Base-by-base conservation (phyloP, 495 filamentous ascomycete genomes). In the Cairneyella variabilis region DNA sequence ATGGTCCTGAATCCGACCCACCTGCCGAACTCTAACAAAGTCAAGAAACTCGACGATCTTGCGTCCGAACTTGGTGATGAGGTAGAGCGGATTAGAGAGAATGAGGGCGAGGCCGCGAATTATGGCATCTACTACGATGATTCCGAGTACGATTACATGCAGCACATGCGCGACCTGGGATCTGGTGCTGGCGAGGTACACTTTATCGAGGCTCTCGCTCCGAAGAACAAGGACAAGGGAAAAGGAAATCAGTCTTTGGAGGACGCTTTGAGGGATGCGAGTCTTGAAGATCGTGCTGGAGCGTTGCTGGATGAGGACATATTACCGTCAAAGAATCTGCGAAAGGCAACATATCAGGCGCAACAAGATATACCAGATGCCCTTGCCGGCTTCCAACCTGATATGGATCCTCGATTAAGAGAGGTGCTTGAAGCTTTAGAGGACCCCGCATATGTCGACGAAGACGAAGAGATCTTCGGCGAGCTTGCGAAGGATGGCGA, bases 141-240 rank as follows among this genome's bases (percentile, higher is more conserved):
- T 69, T 86, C 90, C 49, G 79, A 86, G 60, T 98, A 98, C 71
- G 95, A 98, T 63, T 98, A 98, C 71, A 97, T 98, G 93, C 93
- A 99, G 68, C 95, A 99, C 71, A 76, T 99, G 74, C 86, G 89
- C n/a, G 93, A 97, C 52, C 65, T 90, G 4, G 84, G 84, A 8
- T 47, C 56, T 25, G 84, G 82, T 3, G 70, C 74, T 25, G 74
- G 76, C 5, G 83, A 86, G 36, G 79, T 83, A 17, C 77, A 87
- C 41, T 96, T 93, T 58, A 77, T 97, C 16, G 88, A 95, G 60
- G 86, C 90, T 0, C 71, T 77, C 18, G 61, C 69, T 8, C 61
- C 64, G 26, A 76, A 74, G 52, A 76, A 73, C 41, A 80, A 83
- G 59, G 76, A 69, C 12, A 87, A 85, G 57, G 81, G 76, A 25